Percentiles rank a stretch among this genome's conserved stretches.
Conservation (phyloP, 2,329 filamentous ascomycete genomes). For the Metarhizium brunneum region DNA sequence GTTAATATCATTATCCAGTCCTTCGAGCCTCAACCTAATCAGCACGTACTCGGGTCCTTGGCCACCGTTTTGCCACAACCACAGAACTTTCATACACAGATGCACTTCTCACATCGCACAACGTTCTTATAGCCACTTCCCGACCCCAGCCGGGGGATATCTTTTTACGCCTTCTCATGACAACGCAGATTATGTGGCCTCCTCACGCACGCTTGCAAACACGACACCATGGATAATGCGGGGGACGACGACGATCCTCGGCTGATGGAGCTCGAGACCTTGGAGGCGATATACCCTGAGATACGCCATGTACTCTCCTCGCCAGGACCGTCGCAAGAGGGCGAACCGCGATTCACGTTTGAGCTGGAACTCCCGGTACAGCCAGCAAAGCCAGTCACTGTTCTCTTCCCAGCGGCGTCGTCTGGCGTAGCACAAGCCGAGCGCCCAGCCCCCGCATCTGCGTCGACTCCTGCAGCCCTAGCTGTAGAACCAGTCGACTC, state of each 20-base stretch:
- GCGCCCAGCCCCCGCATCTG: background rate
- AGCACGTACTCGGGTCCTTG: too few species aligned
- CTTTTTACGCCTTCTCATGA: background rate
- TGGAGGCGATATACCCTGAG: constrained; percentile 60
- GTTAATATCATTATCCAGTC: too few species aligned
- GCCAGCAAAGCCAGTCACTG: constrained; percentile 43
- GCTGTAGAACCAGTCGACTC: constrained; percentile 27
- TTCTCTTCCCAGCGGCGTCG: constrained; percentile 44
- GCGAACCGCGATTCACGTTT: constrained; percentile 31
- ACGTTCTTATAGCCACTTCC: background rate
- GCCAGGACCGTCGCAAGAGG: background rate
- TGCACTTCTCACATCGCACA: background rate
- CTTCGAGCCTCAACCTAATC: too few species aligned
- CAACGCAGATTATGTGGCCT: background rate
- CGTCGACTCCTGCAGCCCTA: background rate
- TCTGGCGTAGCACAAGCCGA: constrained; percentile 4
- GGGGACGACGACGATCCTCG: constrained; percentile 47
- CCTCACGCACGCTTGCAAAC: background rate
- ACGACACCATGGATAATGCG: constrained; percentile 27
- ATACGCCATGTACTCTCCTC: constrained; percentile 30
- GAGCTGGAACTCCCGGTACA: constrained; percentile 49
- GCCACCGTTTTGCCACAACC: background rate
- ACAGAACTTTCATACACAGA: background rate
- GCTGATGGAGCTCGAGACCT: constrained; percentile 47
- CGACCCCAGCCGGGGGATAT: background rate